Base-by-base conservation (phyloP, 2,329 filamentous ascomycete genomes). In the Pseudocercospora eumusae region DNA sequence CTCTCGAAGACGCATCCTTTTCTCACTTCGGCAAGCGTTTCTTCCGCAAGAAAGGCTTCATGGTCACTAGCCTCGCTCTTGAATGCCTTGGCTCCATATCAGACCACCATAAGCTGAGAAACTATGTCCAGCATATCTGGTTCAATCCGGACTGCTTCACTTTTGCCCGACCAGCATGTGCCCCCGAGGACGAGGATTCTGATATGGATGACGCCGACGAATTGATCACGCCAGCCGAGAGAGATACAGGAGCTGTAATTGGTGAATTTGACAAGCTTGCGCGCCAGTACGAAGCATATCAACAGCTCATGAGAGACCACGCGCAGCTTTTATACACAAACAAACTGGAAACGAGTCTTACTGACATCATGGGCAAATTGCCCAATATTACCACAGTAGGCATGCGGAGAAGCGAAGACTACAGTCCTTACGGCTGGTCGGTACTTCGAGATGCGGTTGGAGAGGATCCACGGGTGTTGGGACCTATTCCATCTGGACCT, bases 1-100 rank as follows among this genome's bases (percentile, higher is more conserved):
- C 63, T n/a, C 60, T 74, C 11, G 71, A 73, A 28, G 56, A 61
- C 10, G 63, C 69, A 15, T 68, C 66, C 6, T 66, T 73, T 28
- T 56, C 63, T 7, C 53, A 60, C 40, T 74, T 74, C 54, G 71
- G 66, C 23, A 66, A 68, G 49, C 68, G 66, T 13, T 73, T 67
- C 66, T 74, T 74, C 55, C 69, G 72, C 25, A 74, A 74, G 62
- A 73, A 70, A 60, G 72, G 72, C 27, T 74, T 68, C 60, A 66
- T 74, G 62, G 63, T 74, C 61, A 71, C 69, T 3, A 66, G 62
- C 13, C 55, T 60, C 1, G 68, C 67, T 31, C 59, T 74, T 4
- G 31, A 63, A 8, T 68, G 71, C 6, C 62, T 74, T 1, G 53
- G 63, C 21, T 25, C 53, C 0, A 66, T 74, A 25, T 63, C 70